phyloP scores from a whole-genome alignment of 164 flowering plant species.

The Nymphaea thermarum region DNA sequence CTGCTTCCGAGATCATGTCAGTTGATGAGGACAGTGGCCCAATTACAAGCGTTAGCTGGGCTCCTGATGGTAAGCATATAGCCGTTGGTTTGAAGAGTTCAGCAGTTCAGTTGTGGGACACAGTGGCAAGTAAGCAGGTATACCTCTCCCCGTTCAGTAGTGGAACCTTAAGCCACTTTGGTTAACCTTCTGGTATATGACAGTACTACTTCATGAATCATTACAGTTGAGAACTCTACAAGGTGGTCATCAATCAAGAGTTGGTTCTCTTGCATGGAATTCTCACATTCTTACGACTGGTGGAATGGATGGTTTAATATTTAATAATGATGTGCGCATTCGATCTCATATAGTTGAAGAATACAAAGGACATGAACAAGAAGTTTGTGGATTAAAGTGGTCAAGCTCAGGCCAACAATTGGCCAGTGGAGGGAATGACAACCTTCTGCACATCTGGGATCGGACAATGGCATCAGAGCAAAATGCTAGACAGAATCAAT shows the following conservation, averaged over 20 bases:
- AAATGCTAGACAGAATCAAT: conserved; percentile 18
- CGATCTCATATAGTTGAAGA: conserved; percentile 38
- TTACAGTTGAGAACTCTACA: conserved; percentile 1
- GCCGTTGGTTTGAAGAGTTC: conserved; percentile 14
- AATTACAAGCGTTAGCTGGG: conserved; percentile 8
- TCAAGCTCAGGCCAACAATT: conserved; percentile 50
- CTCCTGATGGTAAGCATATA: conserved; percentile 11
- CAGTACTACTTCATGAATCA: neutral
- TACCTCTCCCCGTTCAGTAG: neutral
- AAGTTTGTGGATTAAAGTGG: conserved; percentile 64
- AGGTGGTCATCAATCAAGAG: conserved; percentile 18
- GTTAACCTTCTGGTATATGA: neutral
- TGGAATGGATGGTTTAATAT: conserved; percentile 40
- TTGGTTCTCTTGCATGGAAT: conserved; percentile 56
- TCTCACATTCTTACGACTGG: conserved; percentile 48
- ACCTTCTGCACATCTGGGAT: conserved; percentile 56
- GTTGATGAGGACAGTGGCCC: conserved; percentile 20
- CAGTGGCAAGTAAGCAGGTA: conserved; percentile 7
- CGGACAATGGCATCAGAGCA: conserved; percentile 24
- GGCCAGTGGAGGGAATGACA: conserved; percentile 70
- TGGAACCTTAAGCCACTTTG: neutral
- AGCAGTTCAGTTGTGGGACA: conserved; percentile 16
- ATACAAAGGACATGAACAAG: conserved; percentile 47
- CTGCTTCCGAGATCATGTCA: conserved; percentile 19
- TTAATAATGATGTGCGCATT: conserved; percentile 53